Evolutionary conservation across 495 filamentous ascomycete species (phyloP), one percentile per base, ranked within the genome.

Genomic region (Trichocladium uniseriatum): DNA sequence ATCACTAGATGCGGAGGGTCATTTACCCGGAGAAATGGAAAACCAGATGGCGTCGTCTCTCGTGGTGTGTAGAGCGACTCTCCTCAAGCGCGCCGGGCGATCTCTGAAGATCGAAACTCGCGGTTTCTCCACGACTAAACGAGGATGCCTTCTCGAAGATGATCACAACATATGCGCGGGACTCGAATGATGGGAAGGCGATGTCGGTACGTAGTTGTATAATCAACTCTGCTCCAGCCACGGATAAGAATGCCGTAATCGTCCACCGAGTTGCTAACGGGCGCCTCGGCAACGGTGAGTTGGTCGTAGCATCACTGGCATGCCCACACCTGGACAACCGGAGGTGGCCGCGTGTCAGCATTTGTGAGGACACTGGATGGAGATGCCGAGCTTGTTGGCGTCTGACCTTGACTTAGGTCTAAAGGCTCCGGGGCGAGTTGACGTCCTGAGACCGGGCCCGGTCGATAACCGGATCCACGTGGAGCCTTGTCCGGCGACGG

Each of bases 1-100:
- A 65, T 57, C 60, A 58, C 54, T 58, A 20, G 57, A 57, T 54
- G 57, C 41, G 47, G 51, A 41, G 20, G 44, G 34, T 8, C 13
- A 54, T 58, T 58, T 62, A 57, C 36, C 61, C 53, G 58, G 35
- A 29, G 29, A 22, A 45, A 27, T 28, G 39, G 21, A 45, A 56
- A 51, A 38, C 36, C 35, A 45, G 51, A 36, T 50, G 16, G n/a
- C 16, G 27, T 37, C 27, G 24, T 9, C 1, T 19, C 18, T 35
- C 21, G 11, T 38, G 34, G 9, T 14, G n/a, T n/a, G 24, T 27
- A 27, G 24, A 3, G 24, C 24, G 24, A 3, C 24, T 27, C 24
- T 27, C 24, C 8, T 27, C 4, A 8, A 27, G 24, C 4, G 4
- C 4, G 24, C 24, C n/a, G n/a, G 24, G 24, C 24, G 24, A 27